Evolutionary conservation across 1,139 yeast species (phyloP).

Genomic region (Blastobotrys persicus): DNA sequence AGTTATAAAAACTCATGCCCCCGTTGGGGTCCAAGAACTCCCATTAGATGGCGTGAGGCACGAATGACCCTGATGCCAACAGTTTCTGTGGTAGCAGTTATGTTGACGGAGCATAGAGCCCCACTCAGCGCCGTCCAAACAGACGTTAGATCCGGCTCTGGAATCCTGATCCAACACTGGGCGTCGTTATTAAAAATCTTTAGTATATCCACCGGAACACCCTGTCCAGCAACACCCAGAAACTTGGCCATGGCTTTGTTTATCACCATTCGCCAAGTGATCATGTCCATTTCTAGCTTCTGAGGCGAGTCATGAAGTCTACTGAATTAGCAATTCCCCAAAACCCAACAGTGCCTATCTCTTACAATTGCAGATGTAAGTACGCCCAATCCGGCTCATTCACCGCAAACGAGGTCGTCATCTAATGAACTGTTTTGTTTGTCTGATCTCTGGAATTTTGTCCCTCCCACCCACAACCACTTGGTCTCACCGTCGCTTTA

Average conservation of each 20-base stretch:
- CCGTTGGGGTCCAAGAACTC: conserved; percentile 25
- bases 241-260: conserved; percentile 37
- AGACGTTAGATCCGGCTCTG: conserved; percentile 26
- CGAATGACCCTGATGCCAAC: conserved; percentile 29
- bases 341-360: no score
- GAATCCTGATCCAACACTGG: conserved; percentile 31
- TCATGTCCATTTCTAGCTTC: conserved; percentile 34
- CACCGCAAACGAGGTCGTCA: conserved; percentile 7
- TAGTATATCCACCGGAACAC: conserved; percentile 44
- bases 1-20: conserved; percentile 12
- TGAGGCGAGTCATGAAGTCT: conserved; percentile 17
- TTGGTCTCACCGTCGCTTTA: no score
- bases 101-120: conserved; percentile 10
- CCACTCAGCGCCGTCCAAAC: conserved; percentile 32
- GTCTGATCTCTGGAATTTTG: conserved; percentile 2
- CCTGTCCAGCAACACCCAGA: conserved; percentile 45
- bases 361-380: conserved; percentile 39
- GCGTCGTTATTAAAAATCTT: conserved; percentile 23
- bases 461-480: neutral
- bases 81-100: neutral
- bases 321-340: no score
- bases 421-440: neutral
- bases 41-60: conserved; percentile 29
- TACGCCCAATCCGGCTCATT: conserved; percentile 41
- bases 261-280: conserved; percentile 46